phyloP scores from a whole-genome alignment of 179 eudicot genomes.

The Nepenthes alata region DNA sequence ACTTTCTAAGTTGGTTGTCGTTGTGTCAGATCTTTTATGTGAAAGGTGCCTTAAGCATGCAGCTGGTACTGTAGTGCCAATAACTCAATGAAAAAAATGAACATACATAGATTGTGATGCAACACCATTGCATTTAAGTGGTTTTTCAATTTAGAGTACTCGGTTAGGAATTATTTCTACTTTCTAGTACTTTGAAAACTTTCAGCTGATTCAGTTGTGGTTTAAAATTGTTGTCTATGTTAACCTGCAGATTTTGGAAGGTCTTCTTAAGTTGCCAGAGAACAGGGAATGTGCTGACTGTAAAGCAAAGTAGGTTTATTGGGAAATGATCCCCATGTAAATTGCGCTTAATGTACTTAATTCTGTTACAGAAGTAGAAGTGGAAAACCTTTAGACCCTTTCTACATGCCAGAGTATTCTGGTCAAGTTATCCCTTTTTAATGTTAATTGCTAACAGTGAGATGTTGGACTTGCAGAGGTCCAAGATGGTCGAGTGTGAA shows the following conservation, averaged over 20 bases:
- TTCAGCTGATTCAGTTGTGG: slow-evolving; percentile 2
- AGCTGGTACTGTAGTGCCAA: too few relatives aligned
- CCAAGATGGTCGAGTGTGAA: slow-evolving; percentile 99
- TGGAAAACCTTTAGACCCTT: too few relatives aligned
- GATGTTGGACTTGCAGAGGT: slow-evolving; percentile 44
- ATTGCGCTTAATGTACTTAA: too few relatives aligned
- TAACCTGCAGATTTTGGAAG: slow-evolving; percentile 73
- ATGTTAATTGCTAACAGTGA: background rate
- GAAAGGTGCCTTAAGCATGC: too few relatives aligned
- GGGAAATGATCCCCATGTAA: background rate
- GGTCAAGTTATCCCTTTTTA: background rate
- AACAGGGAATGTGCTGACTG: slow-evolving; percentile 98
- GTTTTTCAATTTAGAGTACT: too few relatives aligned
- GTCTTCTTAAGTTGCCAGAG: slow-evolving; percentile 90
- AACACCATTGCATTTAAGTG: too few relatives aligned
- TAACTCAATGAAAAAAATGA: too few relatives aligned
- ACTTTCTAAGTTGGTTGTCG: too few relatives aligned
- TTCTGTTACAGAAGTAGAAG: too few relatives aligned
- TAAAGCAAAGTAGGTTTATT: slow-evolving; percentile 41
- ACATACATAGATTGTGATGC: background rate
- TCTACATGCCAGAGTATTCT: too few relatives aligned
- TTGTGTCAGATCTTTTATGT: too few relatives aligned
- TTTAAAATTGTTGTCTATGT: slow-evolving; percentile 3
- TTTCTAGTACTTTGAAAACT: background rate
- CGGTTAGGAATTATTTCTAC: background rate